Conservation (phyloP, 2,329 filamentous ascomycete genomes). For the Diaporthe sp. region DNA sequence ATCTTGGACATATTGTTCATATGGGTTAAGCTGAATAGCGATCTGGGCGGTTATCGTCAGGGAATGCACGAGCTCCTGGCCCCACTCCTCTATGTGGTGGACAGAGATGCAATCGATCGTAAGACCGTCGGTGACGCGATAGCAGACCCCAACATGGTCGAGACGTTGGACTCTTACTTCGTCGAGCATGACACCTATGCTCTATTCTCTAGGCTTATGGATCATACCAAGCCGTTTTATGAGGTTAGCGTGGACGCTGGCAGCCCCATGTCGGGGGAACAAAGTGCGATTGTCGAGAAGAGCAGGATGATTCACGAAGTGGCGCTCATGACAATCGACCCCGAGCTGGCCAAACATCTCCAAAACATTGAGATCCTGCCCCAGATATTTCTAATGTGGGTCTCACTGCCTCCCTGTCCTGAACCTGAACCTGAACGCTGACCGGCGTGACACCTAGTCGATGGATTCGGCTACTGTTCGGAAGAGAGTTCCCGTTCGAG, state of each 20-base stretch:
- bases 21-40: constrained; percentile 92
- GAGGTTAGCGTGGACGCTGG: constrained; percentile 68
- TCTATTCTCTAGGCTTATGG: constrained; percentile 90
- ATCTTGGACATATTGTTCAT: constrained; percentile 93
- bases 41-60: constrained; percentile 91
- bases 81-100: constrained; percentile 87
- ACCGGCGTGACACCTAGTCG: constrained; percentile 68
- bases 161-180: constrained; percentile 79
- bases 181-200: constrained; percentile 93
- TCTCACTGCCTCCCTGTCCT: constrained; percentile 39
- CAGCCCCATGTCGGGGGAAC: constrained; percentile 53
- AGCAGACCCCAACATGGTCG: constrained; percentile 69
- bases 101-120: constrained; percentile 81
- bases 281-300: constrained; percentile 82
- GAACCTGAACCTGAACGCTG: not conserved
- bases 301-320: constrained; percentile 90
- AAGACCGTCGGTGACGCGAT: constrained; percentile 51
- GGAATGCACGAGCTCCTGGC: constrained; percentile 98
- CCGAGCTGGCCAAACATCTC: constrained; percentile 86
- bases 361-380: constrained; percentile 90
- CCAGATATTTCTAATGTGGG: constrained; percentile 94
- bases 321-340: constrained; percentile 82
- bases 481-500: constrained; percentile 91
- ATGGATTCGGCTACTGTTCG: constrained; percentile 94
- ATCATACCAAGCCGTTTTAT: constrained; percentile 88